Evolutionary conservation across 1,284 basidiomycete genomes (phyloP).

Genomic region (Austropuccinia psidii): DNA sequence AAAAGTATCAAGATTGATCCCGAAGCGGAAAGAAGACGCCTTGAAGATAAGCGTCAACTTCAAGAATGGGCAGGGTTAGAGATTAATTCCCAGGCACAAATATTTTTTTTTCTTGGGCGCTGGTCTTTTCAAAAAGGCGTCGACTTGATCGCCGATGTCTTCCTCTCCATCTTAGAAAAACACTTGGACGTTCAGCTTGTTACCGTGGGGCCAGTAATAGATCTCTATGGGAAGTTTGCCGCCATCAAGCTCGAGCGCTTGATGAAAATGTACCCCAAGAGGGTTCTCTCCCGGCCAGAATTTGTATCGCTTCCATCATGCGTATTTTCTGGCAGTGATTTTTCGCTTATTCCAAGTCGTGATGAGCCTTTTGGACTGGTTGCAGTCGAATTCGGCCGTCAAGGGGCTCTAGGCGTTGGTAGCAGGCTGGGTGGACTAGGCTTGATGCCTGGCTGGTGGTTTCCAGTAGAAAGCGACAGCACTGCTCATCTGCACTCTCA

Average conservation of each 20-base stretch:
- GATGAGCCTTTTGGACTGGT: conserved; percentile 91
- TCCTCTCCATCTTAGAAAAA: conserved; percentile 79
- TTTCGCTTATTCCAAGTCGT: conserved; percentile 68
- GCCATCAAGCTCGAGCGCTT: conserved; percentile 81
- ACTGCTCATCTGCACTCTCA: conserved; percentile 88
- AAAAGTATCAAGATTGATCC: conserved; percentile 68
- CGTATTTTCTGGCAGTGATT: conserved; percentile 85
- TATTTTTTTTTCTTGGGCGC: conserved; percentile 89
- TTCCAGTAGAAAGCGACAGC: conserved; percentile 68
- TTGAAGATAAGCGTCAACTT: conserved; percentile 76
- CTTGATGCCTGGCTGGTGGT: conserved; percentile 82
- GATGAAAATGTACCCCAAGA: conserved; percentile 88
- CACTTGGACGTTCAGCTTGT: conserved; percentile 74
- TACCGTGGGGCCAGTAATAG: conserved; percentile 81
- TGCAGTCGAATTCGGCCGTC: conserved; percentile 86
- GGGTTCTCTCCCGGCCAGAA: conserved; percentile 84
- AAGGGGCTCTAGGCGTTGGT: conserved; percentile 87
- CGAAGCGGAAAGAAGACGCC: conserved; percentile 73
- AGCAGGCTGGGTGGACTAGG: conserved; percentile 84
- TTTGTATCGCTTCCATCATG: conserved; percentile 87
- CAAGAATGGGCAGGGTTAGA: conserved; percentile 87
- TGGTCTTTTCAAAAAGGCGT: conserved; percentile 91
- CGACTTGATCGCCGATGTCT: conserved; percentile 84
- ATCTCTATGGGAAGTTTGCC: conserved; percentile 83
- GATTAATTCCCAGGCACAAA: conserved; percentile 74